Base-by-base conservation (phyloP, 805 yeast species). In the Blastobotrys mokoenaii region DNA sequence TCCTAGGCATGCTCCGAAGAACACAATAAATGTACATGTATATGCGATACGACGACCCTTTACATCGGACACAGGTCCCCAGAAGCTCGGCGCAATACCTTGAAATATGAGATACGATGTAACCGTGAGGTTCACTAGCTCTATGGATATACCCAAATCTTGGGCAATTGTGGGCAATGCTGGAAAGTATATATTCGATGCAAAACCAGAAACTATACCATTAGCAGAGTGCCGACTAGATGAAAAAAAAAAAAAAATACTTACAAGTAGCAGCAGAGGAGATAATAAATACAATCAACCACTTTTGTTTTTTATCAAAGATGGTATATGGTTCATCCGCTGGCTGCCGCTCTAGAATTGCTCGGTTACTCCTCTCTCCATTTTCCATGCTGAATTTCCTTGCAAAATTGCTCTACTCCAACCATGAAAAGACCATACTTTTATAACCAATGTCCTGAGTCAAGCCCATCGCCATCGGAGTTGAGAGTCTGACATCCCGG, bases 81-180 rank as follows among this genome's bases (percentile, higher is more conserved):
- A 71, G 12, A 85, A 59, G 1, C 83, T 72, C 0, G 96, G 96
- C 0, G 84, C 64, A 0, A 84, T 46, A 1, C 94, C 95, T 63
- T 87, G 96, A 45, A 82, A 72, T 9, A 84, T 60, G 43, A 84
- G 72, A 55, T 86, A 87, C 0, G 84, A 80, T 1, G 87, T 88
- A 31, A 88, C 82, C 0, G 94, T 77, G 12, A 83, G 55, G 57
- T 86, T 84, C 44, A 80, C 77, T 45, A 69, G 64, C 44, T 77
- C 81, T 40, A 76, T 76, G 2, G 78, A 55, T 3, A 81, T 73
- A 38, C 70, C 40, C 54, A 87, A 84, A 25, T 76, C 62, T 0
- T 60, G 51, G 41, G 79, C 76, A 7, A 88, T 65, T 3, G 71
- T 67, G 0, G 80, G 76, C 14, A 87, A 63, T 0, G 87, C 87